Evolutionary conservation across 202 grass and related monocot species (phyloP), one percentile per base, ranked within the genome.

Genomic region (Carex arenaria): DNA sequence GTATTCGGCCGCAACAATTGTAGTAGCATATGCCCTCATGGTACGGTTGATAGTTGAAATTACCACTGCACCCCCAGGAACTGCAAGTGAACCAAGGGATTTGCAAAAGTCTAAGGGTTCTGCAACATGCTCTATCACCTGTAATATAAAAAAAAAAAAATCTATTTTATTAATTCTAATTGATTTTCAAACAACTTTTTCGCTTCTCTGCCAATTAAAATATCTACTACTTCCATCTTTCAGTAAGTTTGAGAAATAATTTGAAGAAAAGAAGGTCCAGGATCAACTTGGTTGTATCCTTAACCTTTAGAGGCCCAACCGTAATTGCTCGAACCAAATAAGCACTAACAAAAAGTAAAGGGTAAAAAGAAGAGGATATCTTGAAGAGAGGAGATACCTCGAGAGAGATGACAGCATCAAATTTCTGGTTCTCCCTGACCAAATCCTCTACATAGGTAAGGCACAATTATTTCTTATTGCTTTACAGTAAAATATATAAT

Each of bases 101-200:
- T 93, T 81, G 79, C 95, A 98, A 53, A 98, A 98, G 20, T 93
- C 93, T 64, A 68, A 52, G 64, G 95, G 91, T 85, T 89, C 86
- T 82, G 89, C 89, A 30, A 98, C 95, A 19, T 98, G 95, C 72
- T 98, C 95, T 74, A 98, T 98, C 83, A 98, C 95, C 95, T 98
- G 87, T 70, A 90, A 86, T 11, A 51, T 10, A 51, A 38, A 51
- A 76, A 64, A 5, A 38, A 69, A 47, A 47, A 2, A 47, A 47
- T 2, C 45, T 36, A 47, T 23, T 64, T 64, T 64, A 19, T 73
- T 2, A 49, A 20, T 30, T 78, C 23, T 71, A 18, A 19, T 34
- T 71, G 10, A 15, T 54, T 78, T 78, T 32, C 73, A 78, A 22
- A 70, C 1, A 45, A 1, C 67, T 45, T 70, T 76, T 57, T 34